Base-by-base conservation (phyloP, 768 basidiomycete genomes). In the Hysterangium stoloniferum region DNA sequence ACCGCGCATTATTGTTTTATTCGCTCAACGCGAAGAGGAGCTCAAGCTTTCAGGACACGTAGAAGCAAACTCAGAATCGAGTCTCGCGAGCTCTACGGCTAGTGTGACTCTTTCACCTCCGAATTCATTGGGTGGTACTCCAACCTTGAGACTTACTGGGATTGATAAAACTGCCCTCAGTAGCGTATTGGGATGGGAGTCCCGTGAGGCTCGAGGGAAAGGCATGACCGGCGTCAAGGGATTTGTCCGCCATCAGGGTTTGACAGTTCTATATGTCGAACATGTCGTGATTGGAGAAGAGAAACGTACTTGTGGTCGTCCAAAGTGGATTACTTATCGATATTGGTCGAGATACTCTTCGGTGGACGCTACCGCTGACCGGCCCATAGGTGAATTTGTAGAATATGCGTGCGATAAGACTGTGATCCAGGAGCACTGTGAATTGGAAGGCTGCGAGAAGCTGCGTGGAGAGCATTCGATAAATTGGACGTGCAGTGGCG, bases 131-230 rank as follows among this genome's bases (percentile, higher is more conserved):
- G 24, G 29, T 6, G 31, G 44, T 4, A 8, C 44, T 28, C 67
- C 68, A 5, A 54, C 57, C 31, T 59, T 71, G 0, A 61, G 68
- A 33, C 61, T 84, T 17, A 71, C 67, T 22, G 82, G 77, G 7
- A 79, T 82, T 55, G 83, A 85, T 62, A 70, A 68, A 44, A 68
- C 69, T 0, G 80, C 73, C 20, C 60, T 85, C 24, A 56, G 56
- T 20, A 77, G 74, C 53, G 56, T 84, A 3, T 66, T 82, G 0
- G 83, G 84, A 1, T 86, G 83, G 82, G 75, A 78, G 34, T 69
- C 63, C 31, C 62, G 71, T 33, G 70, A 72, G 33, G 59, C 68
- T 8, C 53, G 58, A 9, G 74, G 68, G 6, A 65, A 60, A 13
- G 73, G 71, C 4, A 74, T 84, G 75, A 60, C 62, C 5, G 79